phyloP scores from a whole-genome alignment of 345 rosid genomes.

The Jatropha curcas region DNA sequence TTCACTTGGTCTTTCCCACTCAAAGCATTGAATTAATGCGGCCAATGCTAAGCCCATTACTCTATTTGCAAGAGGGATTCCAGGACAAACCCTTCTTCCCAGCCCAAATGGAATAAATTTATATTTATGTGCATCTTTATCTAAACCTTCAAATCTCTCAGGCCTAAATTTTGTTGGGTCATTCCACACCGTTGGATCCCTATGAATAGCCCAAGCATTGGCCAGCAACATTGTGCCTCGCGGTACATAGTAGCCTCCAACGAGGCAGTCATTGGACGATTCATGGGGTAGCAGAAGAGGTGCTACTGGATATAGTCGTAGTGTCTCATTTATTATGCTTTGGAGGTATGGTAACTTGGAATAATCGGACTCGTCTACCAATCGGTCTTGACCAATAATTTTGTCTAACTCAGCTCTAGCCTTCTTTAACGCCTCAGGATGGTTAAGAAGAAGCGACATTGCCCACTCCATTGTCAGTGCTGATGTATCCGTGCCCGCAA shows the following conservation, averaged over 20 bases:
- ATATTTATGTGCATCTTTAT: conserved; percentile 25
- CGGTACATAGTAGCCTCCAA: conserved; percentile 42
- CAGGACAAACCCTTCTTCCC: conserved; percentile 58
- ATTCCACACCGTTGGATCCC: conserved; percentile 51
- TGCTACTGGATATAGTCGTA: conserved; percentile 36
- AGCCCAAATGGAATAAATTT: conserved; percentile 51
- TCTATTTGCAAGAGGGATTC: conserved; percentile 42
- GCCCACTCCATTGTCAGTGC: conserved; percentile 50
- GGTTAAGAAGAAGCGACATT: conserved; percentile 43
- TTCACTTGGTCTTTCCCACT: conserved; percentile 46
- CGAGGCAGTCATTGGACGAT: conserved; percentile 32
- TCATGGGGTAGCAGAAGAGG: conserved; percentile 48
- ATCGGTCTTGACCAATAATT: conserved; percentile 28
- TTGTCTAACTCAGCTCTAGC: conserved; percentile 34
- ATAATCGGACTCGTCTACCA: conserved; percentile 40
- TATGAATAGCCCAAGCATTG: conserved; percentile 52
- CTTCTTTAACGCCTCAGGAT: conserved; percentile 33
- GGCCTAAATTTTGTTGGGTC: conserved; percentile 41
- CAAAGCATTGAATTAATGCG: conserved; percentile 52
- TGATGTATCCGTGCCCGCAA: conserved; percentile 53
- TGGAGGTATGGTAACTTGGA: conserved; percentile 38
- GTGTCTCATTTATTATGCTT: conserved; percentile 41
- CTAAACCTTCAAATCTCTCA: conserved; percentile 22
- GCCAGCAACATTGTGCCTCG: conserved; percentile 30
- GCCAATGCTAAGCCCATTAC: conserved; percentile 40